phyloP scores from a whole-genome alignment of 192 early-diverging fungal genomes.

The Paraglomus brasilianum region DNA sequence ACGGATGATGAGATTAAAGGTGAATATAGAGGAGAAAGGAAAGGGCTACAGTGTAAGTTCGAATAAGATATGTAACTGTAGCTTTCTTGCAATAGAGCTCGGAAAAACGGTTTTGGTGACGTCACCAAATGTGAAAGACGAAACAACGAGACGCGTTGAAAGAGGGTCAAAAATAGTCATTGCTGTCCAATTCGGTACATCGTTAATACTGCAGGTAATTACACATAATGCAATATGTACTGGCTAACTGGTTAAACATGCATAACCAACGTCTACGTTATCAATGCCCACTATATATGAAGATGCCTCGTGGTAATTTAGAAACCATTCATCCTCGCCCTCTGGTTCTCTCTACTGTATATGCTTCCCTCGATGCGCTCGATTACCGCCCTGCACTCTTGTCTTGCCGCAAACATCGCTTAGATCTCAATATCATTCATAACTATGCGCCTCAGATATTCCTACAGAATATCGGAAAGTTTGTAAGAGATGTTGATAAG shows the following conservation, averaged over 20 bases:
- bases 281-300: neutral
- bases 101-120: slow-evolving; percentile 39
- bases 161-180: slow-evolving; percentile 85
- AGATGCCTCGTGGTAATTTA: slow-evolving; percentile 96
- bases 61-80: too few relatives aligned
- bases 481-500: slow-evolving; percentile 76
- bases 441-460: slow-evolving; percentile 77
- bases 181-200: slow-evolving; percentile 66
- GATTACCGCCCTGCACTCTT: slow-evolving; percentile 80
- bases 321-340: slow-evolving; percentile 92
- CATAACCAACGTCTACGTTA: neutral
- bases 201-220: slow-evolving; percentile 67
- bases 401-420: slow-evolving; percentile 82
- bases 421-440: slow-evolving; percentile 90
- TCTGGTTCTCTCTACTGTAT: slow-evolving; percentile 74
- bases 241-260: neutral
- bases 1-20: slow-evolving; percentile 37
- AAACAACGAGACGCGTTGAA: slow-evolving; percentile 79
- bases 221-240: neutral
- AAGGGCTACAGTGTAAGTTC: too few relatives aligned
- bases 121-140: slow-evolving; percentile 54
- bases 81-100: too few relatives aligned
- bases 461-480: slow-evolving; percentile 59
- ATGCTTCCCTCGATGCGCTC: slow-evolving; percentile 56
- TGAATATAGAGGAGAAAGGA: slow-evolving; percentile 19